These are phyloP conservation scores for Albifimbria verrucaria DNA, from an alignment of 2,329 filamentous ascomycete genomes.

Conservation along the genomic window DNA sequence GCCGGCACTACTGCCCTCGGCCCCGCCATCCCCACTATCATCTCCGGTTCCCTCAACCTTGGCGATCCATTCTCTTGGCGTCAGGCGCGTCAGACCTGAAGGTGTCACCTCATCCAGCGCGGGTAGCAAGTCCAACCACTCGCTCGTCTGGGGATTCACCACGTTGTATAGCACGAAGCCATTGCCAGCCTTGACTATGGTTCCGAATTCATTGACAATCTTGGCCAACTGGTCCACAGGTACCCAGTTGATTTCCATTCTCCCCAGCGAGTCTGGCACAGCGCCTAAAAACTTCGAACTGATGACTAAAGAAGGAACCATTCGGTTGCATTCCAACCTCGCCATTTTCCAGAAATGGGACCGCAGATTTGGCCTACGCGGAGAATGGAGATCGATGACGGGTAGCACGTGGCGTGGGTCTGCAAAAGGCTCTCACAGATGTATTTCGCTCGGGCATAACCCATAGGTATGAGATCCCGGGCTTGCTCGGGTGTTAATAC, in stretches of 20 bases:
- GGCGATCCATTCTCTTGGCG: background rate
- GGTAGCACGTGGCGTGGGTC: too few species aligned
- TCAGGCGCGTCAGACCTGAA: background rate
- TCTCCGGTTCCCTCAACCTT: background rate
- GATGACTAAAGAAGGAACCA: background rate
- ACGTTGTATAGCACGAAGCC: background rate
- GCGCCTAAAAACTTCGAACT: background rate
- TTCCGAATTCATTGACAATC: background rate
- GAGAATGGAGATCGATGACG: background rate
- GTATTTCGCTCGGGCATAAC: background rate
- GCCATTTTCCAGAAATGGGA: background rate
- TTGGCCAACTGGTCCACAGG: background rate
- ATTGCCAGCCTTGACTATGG: background rate
- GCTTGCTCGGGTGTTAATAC: background rate
- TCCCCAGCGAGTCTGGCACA: background rate
- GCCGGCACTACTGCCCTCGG: too few species aligned
- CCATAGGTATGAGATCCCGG: background rate
- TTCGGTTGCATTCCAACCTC: background rate
- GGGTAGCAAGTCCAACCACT: background rate
- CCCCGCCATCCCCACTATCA: too few species aligned
- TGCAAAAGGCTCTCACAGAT: background rate
- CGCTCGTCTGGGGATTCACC: background rate
- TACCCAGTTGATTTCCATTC: background rate
- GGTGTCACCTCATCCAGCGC: background rate
- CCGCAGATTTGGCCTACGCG: background rate